Percentiles rank a stretch among this genome's conserved stretches.
These are phyloP conservation scores for Naegleria fowleri DNA, from an alignment of 208 protist species.

Conservation along the genomic window DNA sequence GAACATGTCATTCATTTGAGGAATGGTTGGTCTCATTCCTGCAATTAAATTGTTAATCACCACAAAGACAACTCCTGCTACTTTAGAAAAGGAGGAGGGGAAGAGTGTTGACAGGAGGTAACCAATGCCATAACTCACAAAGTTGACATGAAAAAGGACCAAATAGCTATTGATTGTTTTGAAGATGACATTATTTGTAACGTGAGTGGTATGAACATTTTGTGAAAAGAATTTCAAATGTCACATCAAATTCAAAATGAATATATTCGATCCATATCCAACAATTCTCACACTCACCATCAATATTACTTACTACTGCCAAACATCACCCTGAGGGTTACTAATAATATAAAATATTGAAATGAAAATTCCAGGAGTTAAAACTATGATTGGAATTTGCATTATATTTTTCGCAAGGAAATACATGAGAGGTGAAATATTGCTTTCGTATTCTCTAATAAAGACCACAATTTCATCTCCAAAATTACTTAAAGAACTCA, in stretches of 20 bases:
- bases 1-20: neutral
- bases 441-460: neutral
- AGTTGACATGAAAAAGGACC: neutral
- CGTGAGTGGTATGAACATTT: too few relatives aligned
- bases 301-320: neutral
- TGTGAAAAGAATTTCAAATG: too few relatives aligned
- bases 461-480: conserved; percentile 14
- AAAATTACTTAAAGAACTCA: neutral
- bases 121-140: neutral
- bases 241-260: too few relatives aligned
- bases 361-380: neutral
- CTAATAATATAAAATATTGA: neutral
- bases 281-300: too few relatives aligned
- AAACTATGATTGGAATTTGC: neutral
- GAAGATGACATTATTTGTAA: too few relatives aligned
- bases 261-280: too few relatives aligned
- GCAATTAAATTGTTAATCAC: neutral
- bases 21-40: neutral
- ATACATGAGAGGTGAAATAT: neutral
- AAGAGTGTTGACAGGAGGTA: neutral
- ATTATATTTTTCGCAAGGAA: neutral
- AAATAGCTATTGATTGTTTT: neutral
- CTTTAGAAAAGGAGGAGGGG: neutral
- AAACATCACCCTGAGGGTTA: neutral
- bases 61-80: neutral